phyloP scores from a whole-genome alignment of 1,284 basidiomycete genomes.

The Phellopilus nigrolimitatus region DNA sequence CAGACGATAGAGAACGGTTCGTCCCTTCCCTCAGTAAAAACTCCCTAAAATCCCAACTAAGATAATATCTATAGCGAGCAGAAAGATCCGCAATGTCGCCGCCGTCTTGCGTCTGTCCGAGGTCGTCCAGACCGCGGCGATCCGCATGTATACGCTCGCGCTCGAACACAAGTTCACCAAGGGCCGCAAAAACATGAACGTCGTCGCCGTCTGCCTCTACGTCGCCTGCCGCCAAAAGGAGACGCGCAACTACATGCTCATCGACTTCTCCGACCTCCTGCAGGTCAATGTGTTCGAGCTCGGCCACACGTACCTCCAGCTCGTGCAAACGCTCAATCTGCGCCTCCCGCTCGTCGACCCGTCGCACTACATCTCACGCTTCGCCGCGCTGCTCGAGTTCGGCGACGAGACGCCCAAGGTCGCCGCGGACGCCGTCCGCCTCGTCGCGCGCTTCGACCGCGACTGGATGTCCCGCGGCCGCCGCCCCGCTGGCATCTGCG shows the following conservation, averaged over 20 bases:
- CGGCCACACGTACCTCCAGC: conserved; percentile 93
- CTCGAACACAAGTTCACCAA: conserved; percentile 93
- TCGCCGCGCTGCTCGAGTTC: conserved; percentile 95
- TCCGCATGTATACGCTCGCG: conserved; percentile 88
- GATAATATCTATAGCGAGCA: conserved; percentile 52
- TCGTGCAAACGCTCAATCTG: conserved; percentile 88
- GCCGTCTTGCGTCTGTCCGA: conserved; percentile 76
- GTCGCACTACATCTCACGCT: conserved; percentile 95
- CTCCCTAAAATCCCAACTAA: background rate
- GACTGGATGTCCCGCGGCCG: conserved; percentile 98
- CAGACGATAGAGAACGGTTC: conserved; percentile 85
- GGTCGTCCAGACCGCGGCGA: conserved; percentile 76
- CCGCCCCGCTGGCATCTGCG: conserved; percentile 95
- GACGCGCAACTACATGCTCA: conserved; percentile 92
- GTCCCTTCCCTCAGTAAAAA: conserved; percentile 23
- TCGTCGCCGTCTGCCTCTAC: conserved; percentile 94
- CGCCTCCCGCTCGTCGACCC: conserved; percentile 90
- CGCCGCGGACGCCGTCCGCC: conserved; percentile 88
- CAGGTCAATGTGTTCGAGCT: conserved; percentile 98
- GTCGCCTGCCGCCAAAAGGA: conserved; percentile 91
- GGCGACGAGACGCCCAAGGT: conserved; percentile 92
- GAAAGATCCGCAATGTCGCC: conserved; percentile 80
- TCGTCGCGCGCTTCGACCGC: conserved; percentile 91
- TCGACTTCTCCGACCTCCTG: conserved; percentile 93
- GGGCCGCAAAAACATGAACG: conserved; percentile 88